Base-by-base conservation (phyloP, 2,329 filamentous ascomycete species). In the Lachnellula arida region DNA sequence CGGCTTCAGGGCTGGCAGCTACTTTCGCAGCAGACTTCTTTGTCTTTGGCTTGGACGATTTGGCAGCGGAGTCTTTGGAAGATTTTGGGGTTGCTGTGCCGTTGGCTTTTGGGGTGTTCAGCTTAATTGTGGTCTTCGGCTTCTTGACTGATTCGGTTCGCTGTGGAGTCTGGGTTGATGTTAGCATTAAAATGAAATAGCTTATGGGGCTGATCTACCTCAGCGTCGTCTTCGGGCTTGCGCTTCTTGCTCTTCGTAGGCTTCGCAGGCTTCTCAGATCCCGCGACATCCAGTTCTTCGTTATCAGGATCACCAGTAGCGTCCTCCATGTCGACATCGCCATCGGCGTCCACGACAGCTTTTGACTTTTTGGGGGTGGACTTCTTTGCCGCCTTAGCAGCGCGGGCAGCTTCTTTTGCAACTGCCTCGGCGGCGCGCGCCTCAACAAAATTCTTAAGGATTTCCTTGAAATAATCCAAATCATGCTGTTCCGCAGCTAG, bases 181-280 rank as follows among this genome's bases (percentile, higher is more conserved):
- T 68, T 54, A 68, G 63, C 43, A 57, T 15, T 5, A 40, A 51
- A 46, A 44, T 28, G 17, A 37, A 46, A n/a, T n/a, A 39, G n/a
- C 9, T 34, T 3, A 3, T 15, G 17, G n/a, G 9, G 17, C 8
- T n/a, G 43, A 65, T 78, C 73, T 70, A 86, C 85, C 74, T 87
- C 87, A 23, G 78, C 80, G n/a, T 84, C 84, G 54, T 95, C 91
- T 14, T 84, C 88, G 68, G 90, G 87, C 81, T 96, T 96, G 66
- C 91, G 87, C 81, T 96, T 96, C 81, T 88, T 89, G 7, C 74
- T 74, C 49, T 74, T 74, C 69, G 81, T 81, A 6, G 79, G 69
- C 50, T 74, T 74, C 69, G 81, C 81, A 6, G 79, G 69, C 68
- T 80, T 80, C 71, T 81, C 80, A 57, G 75, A 72, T 64, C 74